Evolutionary conservation across 2,329 filamentous ascomycete species (phyloP), one percentile per base, ranked within the genome.

Genomic region (Fusarium austroafricanum): DNA sequence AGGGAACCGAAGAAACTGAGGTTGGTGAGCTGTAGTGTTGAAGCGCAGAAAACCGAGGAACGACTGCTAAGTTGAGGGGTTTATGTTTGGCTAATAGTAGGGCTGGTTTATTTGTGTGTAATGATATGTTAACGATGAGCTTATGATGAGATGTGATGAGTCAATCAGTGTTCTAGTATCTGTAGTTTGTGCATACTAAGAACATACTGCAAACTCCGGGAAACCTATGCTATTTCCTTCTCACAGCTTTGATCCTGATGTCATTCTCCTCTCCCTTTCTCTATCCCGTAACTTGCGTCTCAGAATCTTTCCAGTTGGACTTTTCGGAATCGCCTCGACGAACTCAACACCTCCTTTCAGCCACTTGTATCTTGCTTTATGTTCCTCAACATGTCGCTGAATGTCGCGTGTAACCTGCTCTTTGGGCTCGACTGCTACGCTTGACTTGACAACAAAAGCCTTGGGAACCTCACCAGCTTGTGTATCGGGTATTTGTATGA

Each of bases 311-410:
- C 91, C 91, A 71, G 87, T 90, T 0, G 90, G 86, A 72, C 87
- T 91, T 83, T 93, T 93, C 5, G 91, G 91, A 23, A 93, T 87
- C 39, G 80, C 82, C 23, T 89, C 86, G 8, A 90, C 80, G 63
- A 91, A 91, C 74, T 88, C 86, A 3, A 91, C 78, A 0, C 81
- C 85, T 51, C 87, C 89, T 71, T 85, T 86, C 60, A 92, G 81
- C 83, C 86, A 89, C 79, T 92, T 92, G 73, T 92, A 86, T 23
- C 85, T 82, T 1, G 90, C 88, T 75, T 92, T 90, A 76, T 87
- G 89, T 38, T 87, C 83, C 73, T 86, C 83, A 1, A 93, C 88
- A 74, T 88, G 87, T 64, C 84, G 82, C 29, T 83, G 76, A 23
- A 92, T 83, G 37, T 84, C 83, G 38, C 80, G 78, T 3, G 69